These are phyloP conservation scores for Nicotiana obtusifolia DNA, from an alignment of 257 asterid genomes.

Conservation along the genomic window DNA sequence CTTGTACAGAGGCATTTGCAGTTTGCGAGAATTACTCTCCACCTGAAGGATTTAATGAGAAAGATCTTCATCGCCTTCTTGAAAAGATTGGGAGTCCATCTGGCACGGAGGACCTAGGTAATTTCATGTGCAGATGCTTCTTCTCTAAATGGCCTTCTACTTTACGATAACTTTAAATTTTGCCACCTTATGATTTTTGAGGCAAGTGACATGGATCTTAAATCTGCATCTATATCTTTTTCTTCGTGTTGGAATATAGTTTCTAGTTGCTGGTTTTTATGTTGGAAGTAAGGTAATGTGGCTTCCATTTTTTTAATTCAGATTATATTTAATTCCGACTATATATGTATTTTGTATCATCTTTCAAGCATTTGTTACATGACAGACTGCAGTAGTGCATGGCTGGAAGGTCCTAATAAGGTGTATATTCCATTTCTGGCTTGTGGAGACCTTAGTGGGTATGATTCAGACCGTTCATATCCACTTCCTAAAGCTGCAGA, in stretches of 20 bases:
- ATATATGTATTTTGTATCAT: background rate
- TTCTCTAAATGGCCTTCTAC: background rate
- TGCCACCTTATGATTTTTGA: background rate
- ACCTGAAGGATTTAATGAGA: constrained; percentile 85
- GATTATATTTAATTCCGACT: background rate
- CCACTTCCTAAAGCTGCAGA: constrained; percentile 72
- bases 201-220: background rate
- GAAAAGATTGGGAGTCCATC: constrained; percentile 96
- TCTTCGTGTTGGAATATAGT: background rate
- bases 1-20: constrained; percentile 81
- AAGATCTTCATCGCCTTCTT: constrained; percentile 77
- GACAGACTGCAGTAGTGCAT: constrained; percentile 95
- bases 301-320: background rate
- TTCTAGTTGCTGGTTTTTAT: background rate
- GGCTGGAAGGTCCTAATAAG: constrained; percentile 95
- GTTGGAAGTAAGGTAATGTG: background rate
- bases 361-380: background rate
- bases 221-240: background rate
- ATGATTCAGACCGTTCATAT: constrained; percentile 78
- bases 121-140: background rate
- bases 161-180: background rate
- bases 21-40: constrained; percentile 94
- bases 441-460: constrained; percentile 90
- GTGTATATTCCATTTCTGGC: constrained; percentile 93
- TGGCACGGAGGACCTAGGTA: constrained; percentile 83